Percentiles rank a stretch among this genome's conserved stretches.
phyloP scores from a whole-genome alignment of 441 rosid species.

The Manihot esculenta region DNA sequence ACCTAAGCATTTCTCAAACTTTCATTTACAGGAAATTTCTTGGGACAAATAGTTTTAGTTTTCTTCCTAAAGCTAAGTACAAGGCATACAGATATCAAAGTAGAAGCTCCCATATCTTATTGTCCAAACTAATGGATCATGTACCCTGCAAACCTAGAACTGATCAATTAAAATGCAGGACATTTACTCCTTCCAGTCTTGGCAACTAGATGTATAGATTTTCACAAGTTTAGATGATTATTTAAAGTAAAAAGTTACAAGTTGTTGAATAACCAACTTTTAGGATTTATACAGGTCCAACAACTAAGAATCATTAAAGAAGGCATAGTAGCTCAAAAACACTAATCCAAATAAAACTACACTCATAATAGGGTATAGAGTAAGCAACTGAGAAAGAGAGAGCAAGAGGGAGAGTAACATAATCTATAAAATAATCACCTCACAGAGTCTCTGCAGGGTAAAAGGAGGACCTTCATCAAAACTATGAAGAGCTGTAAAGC shows the following conservation, averaged over 20 bases:
- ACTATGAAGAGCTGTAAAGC: conserved; percentile 61
- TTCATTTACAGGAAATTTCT: neutral
- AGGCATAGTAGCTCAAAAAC: conserved; percentile 1
- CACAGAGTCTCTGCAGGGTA: conserved; percentile 89
- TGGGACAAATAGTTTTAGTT: neutral
- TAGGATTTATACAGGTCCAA: neutral
- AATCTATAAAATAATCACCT: conserved; percentile 46
- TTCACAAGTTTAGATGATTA: neutral
- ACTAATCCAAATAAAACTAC: neutral
- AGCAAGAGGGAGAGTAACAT: conserved; percentile 6
- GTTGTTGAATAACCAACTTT: neutral
- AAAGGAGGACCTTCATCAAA: conserved; percentile 93
- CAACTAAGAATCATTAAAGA: neutral
- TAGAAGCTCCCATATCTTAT: neutral
- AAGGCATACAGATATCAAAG: neutral
- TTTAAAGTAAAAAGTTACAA: conserved; percentile 1
- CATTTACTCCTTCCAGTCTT: neutral
- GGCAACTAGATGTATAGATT: neutral
- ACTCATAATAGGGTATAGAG: neutral
- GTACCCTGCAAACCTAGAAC: neutral
- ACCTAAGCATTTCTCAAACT: neutral
- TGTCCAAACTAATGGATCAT: neutral
- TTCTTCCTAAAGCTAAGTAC: neutral
- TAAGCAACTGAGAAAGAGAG: neutral
- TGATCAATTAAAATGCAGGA: neutral